Percentiles rank a stretch among this genome's conserved stretches.
Conservation (phyloP, 2,329 filamentous ascomycete species). For the Coniochaeta hoffmannii region DNA sequence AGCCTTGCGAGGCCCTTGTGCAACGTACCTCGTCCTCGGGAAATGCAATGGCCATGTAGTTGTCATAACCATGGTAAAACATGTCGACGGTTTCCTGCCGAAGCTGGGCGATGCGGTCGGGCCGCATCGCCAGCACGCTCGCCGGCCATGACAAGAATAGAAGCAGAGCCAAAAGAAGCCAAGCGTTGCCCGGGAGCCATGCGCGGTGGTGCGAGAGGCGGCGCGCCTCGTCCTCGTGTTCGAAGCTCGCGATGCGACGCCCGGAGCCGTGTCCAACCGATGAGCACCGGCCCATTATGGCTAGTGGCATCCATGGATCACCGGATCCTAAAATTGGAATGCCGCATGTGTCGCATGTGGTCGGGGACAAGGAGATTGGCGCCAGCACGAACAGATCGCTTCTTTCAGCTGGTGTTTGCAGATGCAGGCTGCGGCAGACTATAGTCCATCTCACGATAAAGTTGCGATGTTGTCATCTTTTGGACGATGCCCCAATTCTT, state of each 20-base stretch:
- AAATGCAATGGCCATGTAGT: constrained; percentile 90
- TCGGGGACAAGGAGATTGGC: neutral
- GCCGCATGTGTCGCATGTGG: constrained; percentile 23
- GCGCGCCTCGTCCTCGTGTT: neutral
- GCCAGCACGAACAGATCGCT: neutral
- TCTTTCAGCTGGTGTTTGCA: neutral
- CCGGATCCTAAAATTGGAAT: constrained; percentile 23
- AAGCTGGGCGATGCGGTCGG: constrained; percentile 46
- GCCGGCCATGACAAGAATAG: constrained; percentile 33
- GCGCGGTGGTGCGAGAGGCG: neutral
- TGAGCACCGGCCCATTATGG: constrained; percentile 18
- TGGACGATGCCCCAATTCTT: neutral
- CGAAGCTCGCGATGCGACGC: constrained; percentile 5
- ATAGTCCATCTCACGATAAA: neutral
- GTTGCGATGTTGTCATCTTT: constrained; percentile 3
- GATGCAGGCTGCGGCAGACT: neutral
- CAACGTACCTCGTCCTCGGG: constrained; percentile 75
- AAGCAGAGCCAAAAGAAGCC: constrained; percentile 17
- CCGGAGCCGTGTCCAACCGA: constrained; percentile 6
- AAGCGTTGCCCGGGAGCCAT: constrained; percentile 6
- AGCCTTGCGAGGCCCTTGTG: neutral
- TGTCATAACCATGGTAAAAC: constrained; percentile 95
- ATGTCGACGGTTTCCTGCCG: constrained; percentile 62
- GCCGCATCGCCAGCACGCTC: constrained; percentile 40
- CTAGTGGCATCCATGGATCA: constrained; percentile 26